Conservation (phyloP, 306 rosid species). For the Luffa aegyptiaca region DNA sequence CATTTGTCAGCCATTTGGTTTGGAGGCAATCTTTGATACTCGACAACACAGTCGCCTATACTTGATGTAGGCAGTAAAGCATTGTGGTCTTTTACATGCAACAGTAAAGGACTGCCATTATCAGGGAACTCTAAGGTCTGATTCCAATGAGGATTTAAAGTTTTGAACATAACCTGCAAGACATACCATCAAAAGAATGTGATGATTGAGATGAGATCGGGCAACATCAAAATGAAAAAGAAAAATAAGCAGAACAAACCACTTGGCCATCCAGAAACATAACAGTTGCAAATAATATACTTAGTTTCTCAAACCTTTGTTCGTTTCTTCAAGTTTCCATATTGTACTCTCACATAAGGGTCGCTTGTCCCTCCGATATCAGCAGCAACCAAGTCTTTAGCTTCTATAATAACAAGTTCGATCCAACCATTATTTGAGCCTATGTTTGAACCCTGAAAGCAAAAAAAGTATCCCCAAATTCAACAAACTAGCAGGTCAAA, state of each 20-base stretch:
- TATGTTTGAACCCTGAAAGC: slow-evolving; percentile 38
- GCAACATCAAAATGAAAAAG: background rate
- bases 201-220: background rate
- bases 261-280: background rate
- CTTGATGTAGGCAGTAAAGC: slow-evolving; percentile 61
- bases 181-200: slow-evolving; percentile 12
- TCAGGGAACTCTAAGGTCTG: slow-evolving; percentile 89
- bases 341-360: slow-evolving; percentile 86
- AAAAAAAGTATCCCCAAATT: slow-evolving; percentile 9
- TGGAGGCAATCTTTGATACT: slow-evolving; percentile 74
- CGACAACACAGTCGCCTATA: slow-evolving; percentile 82
- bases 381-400: slow-evolving; percentile 82
- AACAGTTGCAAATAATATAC: background rate
- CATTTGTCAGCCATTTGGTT: slow-evolving; percentile 79
- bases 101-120: slow-evolving; percentile 62
- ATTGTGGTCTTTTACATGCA: slow-evolving; percentile 85
- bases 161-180: slow-evolving; percentile 59
- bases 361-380: slow-evolving; percentile 98
- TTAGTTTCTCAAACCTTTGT: slow-evolving; percentile 57
- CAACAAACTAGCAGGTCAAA: background rate
- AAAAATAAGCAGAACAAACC: background rate
- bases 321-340: slow-evolving; percentile 69
- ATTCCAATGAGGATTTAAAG: slow-evolving; percentile 81
- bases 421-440: slow-evolving; percentile 58
- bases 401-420: slow-evolving; percentile 85